Conservation (phyloP, 2,329 filamentous ascomycete genomes). For the Knoxdaviesia capensis region DNA sequence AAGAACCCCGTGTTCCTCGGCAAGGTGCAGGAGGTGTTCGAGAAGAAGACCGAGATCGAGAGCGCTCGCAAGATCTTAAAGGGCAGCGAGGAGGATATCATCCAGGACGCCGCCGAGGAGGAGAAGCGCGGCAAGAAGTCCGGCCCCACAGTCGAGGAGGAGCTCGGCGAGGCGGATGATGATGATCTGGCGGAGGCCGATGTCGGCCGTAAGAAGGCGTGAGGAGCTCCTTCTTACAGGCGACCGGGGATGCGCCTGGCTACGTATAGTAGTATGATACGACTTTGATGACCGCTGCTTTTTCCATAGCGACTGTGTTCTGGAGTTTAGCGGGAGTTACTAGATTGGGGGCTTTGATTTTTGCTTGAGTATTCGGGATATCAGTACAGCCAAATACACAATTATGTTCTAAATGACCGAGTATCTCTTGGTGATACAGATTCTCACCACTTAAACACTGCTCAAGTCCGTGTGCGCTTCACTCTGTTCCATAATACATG, state of each 20-base stretch:
- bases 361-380: neutral
- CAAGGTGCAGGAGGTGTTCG: constrained; percentile 72
- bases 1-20: constrained; percentile 73
- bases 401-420: constrained; percentile 1
- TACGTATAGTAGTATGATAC: constrained; percentile 4
- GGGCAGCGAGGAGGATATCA: constrained; percentile 41
- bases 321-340: neutral
- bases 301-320: neutral
- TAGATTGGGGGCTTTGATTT: neutral
- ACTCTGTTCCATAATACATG: too few relatives aligned
- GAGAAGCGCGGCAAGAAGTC: constrained; percentile 10
- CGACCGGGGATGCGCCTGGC: constrained; percentile 1
- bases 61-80: constrained; percentile 58
- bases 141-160: constrained; percentile 21
- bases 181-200: constrained; percentile 22
- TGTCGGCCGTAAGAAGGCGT: constrained; percentile 15
- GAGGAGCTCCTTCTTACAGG: too few relatives aligned
- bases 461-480: too few relatives aligned
- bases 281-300: neutral
- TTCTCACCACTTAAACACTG: too few relatives aligned
- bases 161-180: constrained; percentile 30
- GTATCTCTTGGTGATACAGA: too few relatives aligned
- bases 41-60: constrained; percentile 75
- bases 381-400: constrained; percentile 6
- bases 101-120: constrained; percentile 28